Base-by-base conservation (phyloP, 2,329 filamentous ascomycete genomes). In the Alternaria dauci region DNA sequence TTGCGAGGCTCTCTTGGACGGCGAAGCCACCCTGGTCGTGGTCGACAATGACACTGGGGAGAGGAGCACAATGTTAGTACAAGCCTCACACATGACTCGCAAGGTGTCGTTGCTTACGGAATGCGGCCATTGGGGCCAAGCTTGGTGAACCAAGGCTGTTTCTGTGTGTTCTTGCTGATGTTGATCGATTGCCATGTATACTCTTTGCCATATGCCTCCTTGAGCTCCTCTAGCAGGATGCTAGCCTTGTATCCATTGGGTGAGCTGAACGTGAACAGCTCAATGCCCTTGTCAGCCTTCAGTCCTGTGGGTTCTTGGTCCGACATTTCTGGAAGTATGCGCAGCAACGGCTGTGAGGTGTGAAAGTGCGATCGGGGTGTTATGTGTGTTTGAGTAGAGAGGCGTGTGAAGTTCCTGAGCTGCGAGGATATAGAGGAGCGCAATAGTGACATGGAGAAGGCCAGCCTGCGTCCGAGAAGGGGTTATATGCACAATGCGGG, bases 111-210 rank as follows among this genome's bases (percentile, higher is more conserved):
- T 50, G 46, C 46, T 50, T 50, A 50, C 2, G 88, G 87, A 67
- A 90, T 89, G 16, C 87, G 83, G 3, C 88, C 88, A 75, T 91
- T 91, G 38, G 88, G 88, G 60, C 84, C 85, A 30, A 88, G 72
- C 38, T 85, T 84, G 0, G 84, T 87, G 79, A 86, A 91, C 88
- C 88, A 91, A 1, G 84, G 81, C 80, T 90, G 83, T 76, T 90
- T 90, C 68, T 91, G 89, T 28, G 88, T 84, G 78, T 89, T 88
- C 70, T 87, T 81, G 59, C 71, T 69, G 25, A 78, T 90, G 76
- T 89, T 82, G 74, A 91, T 82, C 57, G 72, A 69, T 68, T 90
- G 87, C 68, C 77, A 84, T 5, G 85, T 85, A 76, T 89, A 90
- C 14, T 86, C 80, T 58, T 66, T 74, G 53, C 86, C 87, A 62